Base-by-base conservation (phyloP, 78 protist species). In the Corallochytrium limacisporum region DNA sequence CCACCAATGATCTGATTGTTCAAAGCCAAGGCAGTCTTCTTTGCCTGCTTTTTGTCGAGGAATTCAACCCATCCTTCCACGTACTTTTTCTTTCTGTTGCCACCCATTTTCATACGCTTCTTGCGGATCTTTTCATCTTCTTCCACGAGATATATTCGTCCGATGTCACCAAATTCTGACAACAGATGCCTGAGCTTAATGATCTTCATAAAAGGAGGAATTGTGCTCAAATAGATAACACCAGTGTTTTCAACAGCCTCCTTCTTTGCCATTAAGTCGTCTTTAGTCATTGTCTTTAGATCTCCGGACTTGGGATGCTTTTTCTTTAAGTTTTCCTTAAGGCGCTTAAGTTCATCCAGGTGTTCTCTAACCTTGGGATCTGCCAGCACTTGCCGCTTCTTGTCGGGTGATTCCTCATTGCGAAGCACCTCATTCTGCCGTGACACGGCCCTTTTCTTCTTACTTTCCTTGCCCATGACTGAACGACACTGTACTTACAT, bases 61-160 rank as follows among this genome's bases (percentile, higher is more conserved):
- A 84, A 88, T 76, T 88, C 94, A 2, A 88, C 74, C 94, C 94
- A 88, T 20, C 87, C 94, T 31, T 87, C 92, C 22, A 43, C 12
- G 51, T 22, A 87, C 48, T 36, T 66, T 22, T 20, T 44, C 69
- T 69, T 65, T 26, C 51, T 29, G 76, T 81, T 79, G 15, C 91
- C 86, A 9, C 83, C 83, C 0, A 1, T 0, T 18, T 20, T 0
- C 33, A 61, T 13, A 0, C 87, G 60, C 28, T 40, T 53, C 38
- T 57, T 56, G 20, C 20, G 18, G 20, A 44, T 44, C 18, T 20
- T 44, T 62, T 36, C 29, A 61, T 49, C 74, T 39, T 75, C 78
- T 33, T 68, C 62, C 37, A 31, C 35, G 12, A 76, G 62, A 20
- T 59, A 84, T 6, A 90, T 40, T 3, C 91, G 69, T 3, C 71